Conservation (phyloP, 2,329 filamentous ascomycete species). For the Fusarium succisae region DNA sequence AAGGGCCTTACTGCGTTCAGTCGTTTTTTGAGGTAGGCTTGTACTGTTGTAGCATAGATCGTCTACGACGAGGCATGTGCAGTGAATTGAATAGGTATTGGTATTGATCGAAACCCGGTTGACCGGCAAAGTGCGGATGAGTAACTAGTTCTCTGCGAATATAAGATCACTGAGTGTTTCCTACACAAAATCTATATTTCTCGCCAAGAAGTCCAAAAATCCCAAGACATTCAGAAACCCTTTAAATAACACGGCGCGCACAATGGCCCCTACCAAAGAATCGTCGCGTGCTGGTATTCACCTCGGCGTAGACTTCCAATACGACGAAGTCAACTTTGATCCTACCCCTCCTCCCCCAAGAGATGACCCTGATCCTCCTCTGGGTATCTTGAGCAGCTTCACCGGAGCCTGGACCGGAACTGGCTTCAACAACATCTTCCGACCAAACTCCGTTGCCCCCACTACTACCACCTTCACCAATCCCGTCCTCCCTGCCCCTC, state of each 20-base stretch:
- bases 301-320: not conserved
- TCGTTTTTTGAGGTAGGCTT: accelerated
- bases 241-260: not conserved
- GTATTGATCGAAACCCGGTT: no score
- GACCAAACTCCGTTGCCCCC: not conserved
- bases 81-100: not conserved
- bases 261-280: not conserved
- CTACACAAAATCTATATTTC: no score
- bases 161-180: not conserved
- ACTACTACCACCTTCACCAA: not conserved
- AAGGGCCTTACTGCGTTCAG: not conserved
- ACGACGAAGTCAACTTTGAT: conserved; percentile 4
- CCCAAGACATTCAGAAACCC: accelerated
- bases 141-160: accelerated
- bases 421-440: conserved; percentile 10
- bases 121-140: no score
- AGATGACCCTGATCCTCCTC: not conserved
- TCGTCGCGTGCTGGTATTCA: not conserved
- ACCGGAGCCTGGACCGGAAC: not conserved
- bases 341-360: not conserved
- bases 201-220: not conserved
- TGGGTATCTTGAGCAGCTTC: not conserved
- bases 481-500: not conserved
- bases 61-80: not conserved
- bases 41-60: not conserved